phyloP scores from a whole-genome alignment of 768 basidiomycete genomes.

The Termitomyces sp. region DNA sequence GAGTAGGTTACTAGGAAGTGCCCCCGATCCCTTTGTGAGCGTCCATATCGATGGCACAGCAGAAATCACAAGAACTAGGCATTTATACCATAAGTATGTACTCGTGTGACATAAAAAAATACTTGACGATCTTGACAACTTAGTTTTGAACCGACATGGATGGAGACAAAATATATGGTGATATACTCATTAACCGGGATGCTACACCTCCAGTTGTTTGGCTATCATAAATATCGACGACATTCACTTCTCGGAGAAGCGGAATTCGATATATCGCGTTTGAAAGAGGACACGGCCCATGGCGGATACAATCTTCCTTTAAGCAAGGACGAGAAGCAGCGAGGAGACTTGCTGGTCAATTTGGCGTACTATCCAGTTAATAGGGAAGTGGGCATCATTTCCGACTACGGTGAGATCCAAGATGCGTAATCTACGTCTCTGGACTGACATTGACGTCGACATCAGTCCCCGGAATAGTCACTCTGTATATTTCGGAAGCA shows the following conservation, averaged over 20 bases:
- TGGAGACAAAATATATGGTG: slow-evolving; percentile 15
- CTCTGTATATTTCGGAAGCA: slow-evolving; percentile 6
- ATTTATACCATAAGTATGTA: slow-evolving; percentile 12
- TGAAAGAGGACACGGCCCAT: slow-evolving; percentile 5
- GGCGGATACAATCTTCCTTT: slow-evolving; percentile 7
- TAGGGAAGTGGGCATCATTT: background rate
- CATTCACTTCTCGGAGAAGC: slow-evolving; percentile 8
- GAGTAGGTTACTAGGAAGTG: slow-evolving; percentile 10
- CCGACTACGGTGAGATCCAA: background rate
- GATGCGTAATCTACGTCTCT: background rate
- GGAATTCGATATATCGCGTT: slow-evolving; percentile 2
- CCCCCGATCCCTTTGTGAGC: slow-evolving; percentile 14
- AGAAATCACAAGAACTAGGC: slow-evolving; percentile 8
- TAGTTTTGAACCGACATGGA: slow-evolving; percentile 18
- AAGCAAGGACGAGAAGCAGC: slow-evolving; percentile 5
- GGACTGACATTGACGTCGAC: background rate
- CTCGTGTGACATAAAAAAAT: background rate
- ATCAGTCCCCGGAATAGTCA: slow-evolving; percentile 8
- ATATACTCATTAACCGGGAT: slow-evolving; percentile 8
- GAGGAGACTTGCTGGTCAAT: slow-evolving; percentile 9
- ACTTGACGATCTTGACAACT: background rate
- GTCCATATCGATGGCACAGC: slow-evolving; percentile 3
- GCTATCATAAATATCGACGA: slow-evolving; percentile 11
- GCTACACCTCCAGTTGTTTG: slow-evolving; percentile 7
- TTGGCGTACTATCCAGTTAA: slow-evolving; percentile 6